Evolutionary conservation across 495 filamentous ascomycete species (phyloP), one percentile per base, ranked within the genome.

Genomic region (Chlorociboria aeruginascens): DNA sequence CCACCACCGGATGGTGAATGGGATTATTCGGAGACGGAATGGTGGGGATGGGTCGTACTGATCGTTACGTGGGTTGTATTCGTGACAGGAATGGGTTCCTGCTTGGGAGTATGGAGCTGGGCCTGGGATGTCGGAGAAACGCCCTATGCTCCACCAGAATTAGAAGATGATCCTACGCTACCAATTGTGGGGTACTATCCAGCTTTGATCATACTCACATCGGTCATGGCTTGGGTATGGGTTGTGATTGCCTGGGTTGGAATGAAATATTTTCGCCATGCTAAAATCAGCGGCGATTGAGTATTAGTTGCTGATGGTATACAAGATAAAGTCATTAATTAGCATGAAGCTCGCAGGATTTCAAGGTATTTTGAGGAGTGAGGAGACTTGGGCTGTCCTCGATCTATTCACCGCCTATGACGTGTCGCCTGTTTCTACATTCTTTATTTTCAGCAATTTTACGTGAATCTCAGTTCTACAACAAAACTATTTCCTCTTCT

Each of bases 191-290:
- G 92, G 1, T 98, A 98, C 61, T 98, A 98, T 67, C 92, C 92
- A 30, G 86, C 92, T 17, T 62, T 98, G 61, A 85, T 95, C 42
- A 88, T 96, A 50, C 64, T 97, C 49, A 96, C 89, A 32, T 79
- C 81, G 34, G 84, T 98, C 32, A 95, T 98, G 89, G 86, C 89
- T 6, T 98, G 92, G 92, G 88, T 96, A 25, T 98, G 92, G 92
- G 89, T 97, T 30, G 78, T 90, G 31, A 79, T 93, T 46, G 93
- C 93, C 11, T 98, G 92, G 92, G 77, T 95, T 14, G 92, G 92
- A 4, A 96, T 98, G 90, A 98, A 98, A 65, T 97, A 96, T 66
- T 98, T 98, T 58, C 81, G 86, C 58, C 92, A 98, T 74, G 90
- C 92, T 6, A 92, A 94, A 66, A 93, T 96, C 43, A 60, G 51